phyloP scores from a whole-genome alignment of 768 basidiomycete genomes.

The Boletus coccyginus region DNA sequence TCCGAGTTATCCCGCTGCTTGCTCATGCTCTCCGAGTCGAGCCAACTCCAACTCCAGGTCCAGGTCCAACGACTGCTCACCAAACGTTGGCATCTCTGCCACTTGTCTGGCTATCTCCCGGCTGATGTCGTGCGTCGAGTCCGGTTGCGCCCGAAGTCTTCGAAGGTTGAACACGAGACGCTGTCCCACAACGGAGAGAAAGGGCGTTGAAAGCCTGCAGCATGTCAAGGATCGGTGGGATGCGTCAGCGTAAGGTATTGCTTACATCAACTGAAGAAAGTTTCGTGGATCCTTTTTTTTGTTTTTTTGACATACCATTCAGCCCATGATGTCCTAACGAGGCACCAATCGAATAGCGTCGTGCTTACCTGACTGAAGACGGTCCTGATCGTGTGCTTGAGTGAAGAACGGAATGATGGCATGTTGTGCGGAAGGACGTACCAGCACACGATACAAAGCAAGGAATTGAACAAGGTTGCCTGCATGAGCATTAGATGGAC shows the following conservation, averaged over 20 bases:
- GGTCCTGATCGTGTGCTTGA: constrained; percentile 1
- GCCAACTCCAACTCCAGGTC: too few relatives aligned
- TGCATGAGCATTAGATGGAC: neutral
- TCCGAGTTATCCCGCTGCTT: too few relatives aligned
- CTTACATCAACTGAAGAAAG: neutral
- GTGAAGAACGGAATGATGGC: neutral
- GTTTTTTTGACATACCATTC: neutral
- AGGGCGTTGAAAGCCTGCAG: constrained; percentile 6
- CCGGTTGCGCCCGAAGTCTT: neutral
- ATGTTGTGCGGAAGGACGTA: constrained; percentile 3
- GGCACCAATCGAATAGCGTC: too few relatives aligned
- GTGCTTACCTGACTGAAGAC: constrained; percentile 8
- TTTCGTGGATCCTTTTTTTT: neutral
- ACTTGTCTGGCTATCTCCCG: too few relatives aligned
- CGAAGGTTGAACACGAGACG: constrained; percentile 24
- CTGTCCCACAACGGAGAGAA: constrained; percentile 18
- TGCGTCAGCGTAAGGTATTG: too few relatives aligned
- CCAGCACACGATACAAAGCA: constrained; percentile 13
- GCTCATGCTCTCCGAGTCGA: too few relatives aligned
- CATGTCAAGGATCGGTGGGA: neutral
- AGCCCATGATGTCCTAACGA: too few relatives aligned
- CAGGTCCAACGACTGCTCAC: too few relatives aligned
- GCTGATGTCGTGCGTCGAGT: too few relatives aligned
- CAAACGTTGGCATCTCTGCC: too few relatives aligned
- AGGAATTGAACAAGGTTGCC: constrained; percentile 4